phyloP scores from a whole-genome alignment of 331 rosid species.

The Prunus yedoensis region DNA sequence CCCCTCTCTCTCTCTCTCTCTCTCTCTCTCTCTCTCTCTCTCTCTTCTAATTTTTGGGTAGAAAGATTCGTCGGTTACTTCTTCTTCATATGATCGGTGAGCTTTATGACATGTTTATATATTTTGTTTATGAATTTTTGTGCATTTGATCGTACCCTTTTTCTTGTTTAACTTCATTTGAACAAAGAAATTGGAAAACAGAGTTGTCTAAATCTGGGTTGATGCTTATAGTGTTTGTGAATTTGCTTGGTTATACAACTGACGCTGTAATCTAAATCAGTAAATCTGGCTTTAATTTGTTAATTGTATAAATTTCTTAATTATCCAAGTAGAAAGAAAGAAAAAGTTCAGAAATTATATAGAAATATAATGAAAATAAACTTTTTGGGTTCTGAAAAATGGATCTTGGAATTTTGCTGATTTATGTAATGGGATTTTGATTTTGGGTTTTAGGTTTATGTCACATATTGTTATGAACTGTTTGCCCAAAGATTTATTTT shows the following conservation, averaged over 20 bases:
- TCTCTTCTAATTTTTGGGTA: not conserved
- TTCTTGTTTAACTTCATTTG: constrained; percentile 13
- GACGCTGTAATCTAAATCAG: not conserved
- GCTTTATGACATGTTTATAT: constrained; percentile 30
- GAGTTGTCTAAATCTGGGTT: constrained; percentile 21
- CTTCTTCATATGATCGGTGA: constrained; percentile 53
- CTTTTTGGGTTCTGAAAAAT: not conserved
- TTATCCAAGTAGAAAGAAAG: not conserved
- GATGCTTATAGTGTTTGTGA: constrained; percentile 4
- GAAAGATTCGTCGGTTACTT: constrained; percentile 16
- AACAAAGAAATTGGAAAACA: not conserved
- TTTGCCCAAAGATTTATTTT: constrained; percentile 23
- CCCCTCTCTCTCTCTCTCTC: constrained; percentile 1
- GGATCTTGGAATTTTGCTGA: constrained; percentile 43
- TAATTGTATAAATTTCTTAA: not conserved
- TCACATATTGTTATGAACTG: constrained; percentile 25
- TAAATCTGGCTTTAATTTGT: not conserved
- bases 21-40: constrained; percentile 28
- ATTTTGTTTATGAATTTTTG: not conserved
- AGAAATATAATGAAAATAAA: not conserved
- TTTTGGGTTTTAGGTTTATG: constrained; percentile 24
- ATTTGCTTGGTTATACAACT: not conserved
- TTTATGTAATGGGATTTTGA: not conserved
- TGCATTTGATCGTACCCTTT: constrained; percentile 4
- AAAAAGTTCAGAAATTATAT: too few species aligned